phyloP scores from a whole-genome alignment of 2,329 filamentous ascomycete species.

The Davidsoniella australis region DNA sequence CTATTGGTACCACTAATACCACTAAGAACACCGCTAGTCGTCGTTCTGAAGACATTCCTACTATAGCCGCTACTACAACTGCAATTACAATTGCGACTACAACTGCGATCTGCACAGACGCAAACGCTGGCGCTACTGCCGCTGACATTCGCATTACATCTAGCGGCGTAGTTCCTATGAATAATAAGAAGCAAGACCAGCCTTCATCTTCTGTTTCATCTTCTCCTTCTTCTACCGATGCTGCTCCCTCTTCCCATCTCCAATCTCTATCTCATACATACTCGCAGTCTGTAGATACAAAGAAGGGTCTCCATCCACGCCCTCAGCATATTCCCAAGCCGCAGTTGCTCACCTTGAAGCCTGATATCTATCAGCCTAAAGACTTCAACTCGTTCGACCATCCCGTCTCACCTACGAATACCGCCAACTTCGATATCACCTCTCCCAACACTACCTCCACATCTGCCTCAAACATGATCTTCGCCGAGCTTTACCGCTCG shows the following conservation, averaged over 20 bases:
- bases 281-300: constrained; percentile 1
- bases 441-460: constrained; percentile 6
- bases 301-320: constrained; percentile 9
- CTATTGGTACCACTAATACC: neutral
- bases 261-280: constrained; percentile 1
- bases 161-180: too few species aligned
- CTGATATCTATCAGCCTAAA: constrained; percentile 8
- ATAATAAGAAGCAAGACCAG: constrained; percentile 7
- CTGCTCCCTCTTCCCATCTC: constrained; percentile 7
- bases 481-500: constrained; percentile 41
- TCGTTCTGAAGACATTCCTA: neutral
- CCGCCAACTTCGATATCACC: constrained; percentile 6
- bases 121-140: neutral
- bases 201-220: constrained; percentile 4
- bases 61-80: constrained; percentile 1
- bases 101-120: constrained; percentile 6
- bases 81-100: constrained; percentile 1
- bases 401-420: constrained; percentile 3
- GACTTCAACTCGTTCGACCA: constrained; percentile 12
- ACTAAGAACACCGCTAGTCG: too few species aligned
- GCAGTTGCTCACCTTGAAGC: constrained; percentile 8
- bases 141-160: neutral
- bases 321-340: constrained; percentile 8
- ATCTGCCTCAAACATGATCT: constrained; percentile 30
- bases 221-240: constrained; percentile 1